A percentile compares a stretch with the other conserved stretches of the same genome.
These are phyloP conservation scores for Piloderma croceum DNA, from an alignment of 768 basidiomycete species.

Conservation along the genomic window DNA sequence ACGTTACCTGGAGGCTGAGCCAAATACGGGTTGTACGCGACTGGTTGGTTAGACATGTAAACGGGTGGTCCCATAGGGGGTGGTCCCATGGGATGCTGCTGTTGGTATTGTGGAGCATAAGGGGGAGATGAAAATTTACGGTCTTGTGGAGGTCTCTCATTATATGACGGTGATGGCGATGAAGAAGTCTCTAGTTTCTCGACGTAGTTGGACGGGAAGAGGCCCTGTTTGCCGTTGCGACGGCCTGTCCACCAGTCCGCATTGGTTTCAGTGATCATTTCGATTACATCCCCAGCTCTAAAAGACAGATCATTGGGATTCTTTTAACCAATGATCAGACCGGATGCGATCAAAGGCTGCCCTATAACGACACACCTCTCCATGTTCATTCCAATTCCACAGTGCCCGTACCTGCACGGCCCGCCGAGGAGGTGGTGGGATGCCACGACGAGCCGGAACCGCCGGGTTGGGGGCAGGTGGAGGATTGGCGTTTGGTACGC, in stretches of 20 bases:
- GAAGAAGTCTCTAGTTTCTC: constrained; percentile 42
- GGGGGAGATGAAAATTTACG: constrained; percentile 4
- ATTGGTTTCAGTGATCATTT: constrained; percentile 75
- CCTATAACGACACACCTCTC: constrained; percentile 31
- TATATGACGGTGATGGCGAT: background rate
- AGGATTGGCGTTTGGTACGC: constrained; percentile 7
- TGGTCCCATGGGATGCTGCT: constrained; percentile 7
- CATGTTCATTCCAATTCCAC: constrained; percentile 64
- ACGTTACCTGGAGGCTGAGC: background rate
- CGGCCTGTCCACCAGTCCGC: constrained; percentile 85
- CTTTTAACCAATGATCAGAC: constrained; percentile 29
- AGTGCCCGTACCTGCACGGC: constrained; percentile 50
- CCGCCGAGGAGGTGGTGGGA: too few relatives aligned
- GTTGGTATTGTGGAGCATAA: constrained; percentile 19
- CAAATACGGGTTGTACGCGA: background rate
- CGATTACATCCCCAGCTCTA: constrained; percentile 67
- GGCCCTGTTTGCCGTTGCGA: constrained; percentile 55
- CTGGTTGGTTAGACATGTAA: constrained; percentile 41
- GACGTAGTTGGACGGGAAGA: constrained; percentile 76
- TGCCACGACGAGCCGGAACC: too few relatives aligned
- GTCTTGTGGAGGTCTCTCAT: too few relatives aligned
- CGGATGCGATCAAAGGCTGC: constrained; percentile 4
- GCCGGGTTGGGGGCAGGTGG: constrained; percentile 5
- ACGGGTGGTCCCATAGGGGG: constrained; percentile 19
- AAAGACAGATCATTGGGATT: constrained; percentile 80